Base-by-base conservation (phyloP, 345 rosid genomes). In the Rhizophora mangle region DNA sequence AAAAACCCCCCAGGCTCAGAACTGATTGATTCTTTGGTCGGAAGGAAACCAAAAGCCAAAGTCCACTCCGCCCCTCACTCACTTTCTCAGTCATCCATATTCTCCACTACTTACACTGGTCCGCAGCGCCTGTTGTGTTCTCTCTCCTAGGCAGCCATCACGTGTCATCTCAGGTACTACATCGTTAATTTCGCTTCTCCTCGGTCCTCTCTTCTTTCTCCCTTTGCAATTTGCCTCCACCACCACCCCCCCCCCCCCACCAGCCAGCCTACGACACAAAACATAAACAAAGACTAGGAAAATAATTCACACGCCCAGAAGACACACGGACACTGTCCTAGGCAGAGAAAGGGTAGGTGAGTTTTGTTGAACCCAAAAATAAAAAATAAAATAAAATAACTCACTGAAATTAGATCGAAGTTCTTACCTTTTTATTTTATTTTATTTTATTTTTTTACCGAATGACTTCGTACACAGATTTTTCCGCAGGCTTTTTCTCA, bases 141-240 rank as follows among this genome's bases (percentile, higher is more conserved):
- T 82, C 87, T 79, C 52, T 79, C 87, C 75, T 84, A 77, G 73
- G 71, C 83, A 79, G 77, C 54, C 47, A 67, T 82, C 87, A 84
- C 84, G 87, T 82, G 85, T 74, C 65, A 60, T 70, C 82, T 75
- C 72, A 75, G 81, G 74, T 80, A 68, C 79, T 72, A 68, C 87
- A 69, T 81, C 82, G 82, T 79, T 76, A 72, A 74, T 74, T 70
- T 54, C 84, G 73, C 78, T 59, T 63, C 78, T 57, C 78, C 52
- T 37, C 73, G 65, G 70, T 13, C 49, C 49, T 43, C 18, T 60
- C 26, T n/a, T 73, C 27, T n/a, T n/a, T n/a, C n/a, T n/a, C n/a
- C n/a, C n/a, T n/a, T n/a, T n/a, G 70, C 64, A 26, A 53, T 60
- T 47, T 70, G 59, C 51, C 32, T 21, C 69, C 55, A 64, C 43